Evolutionary conservation across 257 asterid species (phyloP), one percentile per base, ranked within the genome.

Genomic region (Pogostemon cablin): DNA sequence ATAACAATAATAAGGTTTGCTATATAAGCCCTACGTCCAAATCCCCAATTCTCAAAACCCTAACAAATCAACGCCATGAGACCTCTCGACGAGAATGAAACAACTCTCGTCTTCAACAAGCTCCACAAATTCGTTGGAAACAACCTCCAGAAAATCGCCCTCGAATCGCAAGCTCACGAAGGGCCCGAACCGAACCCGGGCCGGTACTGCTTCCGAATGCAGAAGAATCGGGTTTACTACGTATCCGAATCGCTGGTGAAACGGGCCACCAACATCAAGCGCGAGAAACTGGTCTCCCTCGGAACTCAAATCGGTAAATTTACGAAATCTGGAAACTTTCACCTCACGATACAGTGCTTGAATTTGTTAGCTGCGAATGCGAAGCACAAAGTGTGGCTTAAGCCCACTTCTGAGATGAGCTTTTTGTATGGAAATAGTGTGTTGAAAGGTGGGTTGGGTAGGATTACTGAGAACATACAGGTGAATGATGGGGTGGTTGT

Each of bases 191-290:
- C 79, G 9, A 74, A 77, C 6, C 95, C 97, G 0, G 86, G 96
- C 41, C 87, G 91, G 58, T 87, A 93, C 85, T 91, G 96, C 62
- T 89, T 93, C 83, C 97, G 98, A 52, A 87, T 93, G 72, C 96
- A 89, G 57, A 89, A 81, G 75, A 83, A 81, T 62, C 86, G 93
- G 17, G 96, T 93, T 17, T 88, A 77, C 88, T 88, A 93, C 78
- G 96, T 93, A 2, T 88, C 96, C 40, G 97, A 93, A 9, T 82
- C 98, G 9, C 81, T 93, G 0, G 90, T 93, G 71, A 88, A 84
- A 11, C 86, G 97, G 1, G 98, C 97, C 17, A 93, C 97, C 42
- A 93, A 90, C 73, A 55, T 93, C 78, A 90, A 90, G 85, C 95
- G 96, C 20, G 95, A 91, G 2, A 89, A 87, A 42, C 75, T 93